These are phyloP conservation scores for Kernera saxatilis DNA, from an alignment of 345 rosid genomes.

Conservation along the genomic window DNA sequence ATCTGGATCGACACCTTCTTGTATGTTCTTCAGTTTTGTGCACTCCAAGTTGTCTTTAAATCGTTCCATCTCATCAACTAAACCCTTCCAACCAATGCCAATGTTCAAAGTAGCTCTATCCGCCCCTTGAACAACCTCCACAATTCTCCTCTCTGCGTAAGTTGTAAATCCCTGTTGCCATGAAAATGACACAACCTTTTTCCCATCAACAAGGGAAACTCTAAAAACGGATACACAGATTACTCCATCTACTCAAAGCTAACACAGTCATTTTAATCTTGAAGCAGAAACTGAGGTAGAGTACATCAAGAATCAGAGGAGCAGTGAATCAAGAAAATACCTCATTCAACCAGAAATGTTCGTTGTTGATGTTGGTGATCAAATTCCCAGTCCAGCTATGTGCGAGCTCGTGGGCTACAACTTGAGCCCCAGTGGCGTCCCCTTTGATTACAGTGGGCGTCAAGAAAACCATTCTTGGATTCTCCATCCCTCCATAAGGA, in stretches of 20 bases:
- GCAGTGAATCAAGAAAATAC: conserved; percentile 28
- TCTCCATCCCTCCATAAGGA: conserved; percentile 95
- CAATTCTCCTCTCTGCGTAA: conserved; percentile 93
- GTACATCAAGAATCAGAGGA: neutral
- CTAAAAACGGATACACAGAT: neutral
- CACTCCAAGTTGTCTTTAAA: conserved; percentile 84
- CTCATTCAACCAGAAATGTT: conserved; percentile 98
- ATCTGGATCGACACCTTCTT: conserved; percentile 83
- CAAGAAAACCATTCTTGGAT: conserved; percentile 81
- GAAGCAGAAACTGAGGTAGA: neutral
- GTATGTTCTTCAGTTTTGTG: conserved; percentile 77
- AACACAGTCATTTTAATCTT: neutral
- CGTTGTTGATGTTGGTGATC: conserved; percentile 79
- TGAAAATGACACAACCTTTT: neutral
- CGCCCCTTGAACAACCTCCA: conserved; percentile 84
- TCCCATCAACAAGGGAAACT: neutral
- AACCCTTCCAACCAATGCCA: conserved; percentile 89
- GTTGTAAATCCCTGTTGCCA: conserved; percentile 78
- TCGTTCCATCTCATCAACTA: conserved; percentile 63
- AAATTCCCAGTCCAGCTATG: conserved; percentile 95
- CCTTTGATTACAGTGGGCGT: conserved; percentile 93
- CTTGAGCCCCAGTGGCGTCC: conserved; percentile 79
- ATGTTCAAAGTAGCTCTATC: conserved; percentile 67
- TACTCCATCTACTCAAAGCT: conserved; percentile 6
- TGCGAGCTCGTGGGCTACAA: conserved; percentile 89